Conservation (phyloP, 2,329 filamentous ascomycete genomes). For the Pseudogymnoascus sp. region DNA sequence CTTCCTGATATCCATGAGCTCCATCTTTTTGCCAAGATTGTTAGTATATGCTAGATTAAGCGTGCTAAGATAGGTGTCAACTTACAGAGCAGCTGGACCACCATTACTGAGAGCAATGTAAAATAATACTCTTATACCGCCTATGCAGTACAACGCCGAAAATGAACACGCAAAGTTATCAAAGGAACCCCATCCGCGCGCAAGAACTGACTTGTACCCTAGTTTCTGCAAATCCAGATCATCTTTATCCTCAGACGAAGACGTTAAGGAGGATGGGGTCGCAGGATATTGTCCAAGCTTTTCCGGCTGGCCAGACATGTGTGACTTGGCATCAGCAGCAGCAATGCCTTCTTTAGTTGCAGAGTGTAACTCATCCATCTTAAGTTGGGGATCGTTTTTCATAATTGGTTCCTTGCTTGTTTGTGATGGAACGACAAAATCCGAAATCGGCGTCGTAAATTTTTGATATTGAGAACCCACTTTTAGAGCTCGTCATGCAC, state of each 20-base stretch:
- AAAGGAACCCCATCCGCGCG: conserved; percentile 23
- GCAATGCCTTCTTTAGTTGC: neutral
- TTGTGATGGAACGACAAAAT: neutral
- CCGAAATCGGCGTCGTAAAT: neutral
- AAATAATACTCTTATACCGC: conserved; percentile 25
- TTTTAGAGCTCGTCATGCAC: neutral
- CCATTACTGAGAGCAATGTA: conserved; percentile 25
- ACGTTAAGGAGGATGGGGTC: neutral
- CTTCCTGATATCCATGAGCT: conserved; percentile 13
- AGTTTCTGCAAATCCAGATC: conserved; percentile 23
- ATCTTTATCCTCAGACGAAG: conserved; percentile 19
- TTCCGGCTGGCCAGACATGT: neutral
- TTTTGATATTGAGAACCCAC: neutral
- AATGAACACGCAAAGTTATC: conserved; percentile 26
- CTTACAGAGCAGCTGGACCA: conserved; percentile 16
- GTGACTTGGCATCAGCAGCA: neutral
- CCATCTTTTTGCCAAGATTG: conserved; percentile 6
- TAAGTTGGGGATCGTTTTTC: too few relatives aligned
- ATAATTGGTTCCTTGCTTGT: neutral
- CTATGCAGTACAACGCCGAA: conserved; percentile 24
- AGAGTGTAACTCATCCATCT: neutral
- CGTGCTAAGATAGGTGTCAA: neutral
- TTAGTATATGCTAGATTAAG: neutral
- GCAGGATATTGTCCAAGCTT: neutral
- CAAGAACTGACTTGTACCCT: conserved; percentile 24